A percentile compares a stretch with the other conserved stretches of the same genome.
phyloP scores from a whole-genome alignment of 2,329 filamentous ascomycete species.

The Colletotrichum tanaceti region DNA sequence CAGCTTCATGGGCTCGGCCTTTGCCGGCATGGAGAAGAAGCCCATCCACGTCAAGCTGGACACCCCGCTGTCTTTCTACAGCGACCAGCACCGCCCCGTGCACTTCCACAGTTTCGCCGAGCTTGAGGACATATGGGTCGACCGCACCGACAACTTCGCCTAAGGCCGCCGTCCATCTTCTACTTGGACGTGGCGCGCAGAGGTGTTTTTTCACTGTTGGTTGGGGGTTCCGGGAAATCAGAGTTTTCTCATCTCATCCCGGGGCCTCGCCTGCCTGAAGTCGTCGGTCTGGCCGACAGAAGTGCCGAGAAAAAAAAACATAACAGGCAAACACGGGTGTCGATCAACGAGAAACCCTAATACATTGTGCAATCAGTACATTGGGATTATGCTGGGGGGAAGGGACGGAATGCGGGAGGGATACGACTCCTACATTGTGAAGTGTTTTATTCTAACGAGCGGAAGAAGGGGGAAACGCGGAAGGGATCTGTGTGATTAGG shows the following conservation, averaged over 20 bases:
- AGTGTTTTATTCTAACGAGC: background rate
- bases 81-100: constrained; percentile 87
- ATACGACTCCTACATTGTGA: background rate
- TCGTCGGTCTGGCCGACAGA: background rate
- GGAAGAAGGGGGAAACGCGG: background rate
- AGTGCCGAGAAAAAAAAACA: background rate
- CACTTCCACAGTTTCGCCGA: constrained; percentile 99
- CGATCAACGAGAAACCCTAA: constrained; percentile 12
- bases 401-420: background rate
- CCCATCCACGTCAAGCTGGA: constrained; percentile 92
- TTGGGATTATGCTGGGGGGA: background rate
- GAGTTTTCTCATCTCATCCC: background rate
- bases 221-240: background rate
- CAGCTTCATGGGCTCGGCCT: constrained; percentile 94
- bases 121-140: constrained; percentile 96
- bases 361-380: constrained; percentile 8
- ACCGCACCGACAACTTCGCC: constrained; percentile 92
- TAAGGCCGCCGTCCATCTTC: constrained; percentile 56
- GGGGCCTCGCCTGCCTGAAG: background rate
- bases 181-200: background rate
- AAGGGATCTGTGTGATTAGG: constrained; percentile 8
- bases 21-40: constrained; percentile 90
- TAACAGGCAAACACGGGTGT: background rate
- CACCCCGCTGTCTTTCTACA: constrained; percentile 90
- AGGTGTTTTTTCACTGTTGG: too few species aligned